Evolutionary conservation across 805 yeast genomes (phyloP), one percentile per base, ranked within the genome.

Genomic region (Candida yuanshanica): DNA sequence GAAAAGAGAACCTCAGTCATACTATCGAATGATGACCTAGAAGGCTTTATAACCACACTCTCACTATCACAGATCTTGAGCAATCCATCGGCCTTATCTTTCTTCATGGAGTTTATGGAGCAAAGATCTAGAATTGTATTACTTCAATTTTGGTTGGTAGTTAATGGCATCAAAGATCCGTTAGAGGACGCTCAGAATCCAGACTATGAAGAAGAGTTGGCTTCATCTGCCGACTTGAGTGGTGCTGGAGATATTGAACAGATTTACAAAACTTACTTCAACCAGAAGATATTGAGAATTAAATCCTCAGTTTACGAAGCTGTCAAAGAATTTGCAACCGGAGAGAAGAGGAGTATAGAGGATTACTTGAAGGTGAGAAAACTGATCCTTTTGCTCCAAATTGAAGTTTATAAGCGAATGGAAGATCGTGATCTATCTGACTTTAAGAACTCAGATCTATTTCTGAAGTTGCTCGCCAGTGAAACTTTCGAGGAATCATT

Each of bases 131-230:
- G 76, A 36, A 60, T 69, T 1, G 62, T 61, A 0, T 54, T 79
- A 22, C 53, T 87, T 4, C 80, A 79, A 34, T 79, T 77, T 45
- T 84, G 89, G 87, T 56, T 74, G 5, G 71, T 75, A 2, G 81
- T 87, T 3, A 83, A 86, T 45, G 68, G 74, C 0, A 70, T 86
- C 29, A 77, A 79, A 50, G 83, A 83, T 37, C 95, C 96, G 0
- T 59, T 89, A 14, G 83, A 74, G 43, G 65, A 65, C 47, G 59
- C 66, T 4, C 49, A 42, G n/a, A 49, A 52, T 23, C 60, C 59
- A 4, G 65, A 62, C 12, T 37, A 60, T 27, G 52, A 51, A 17
- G 54, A 47, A n/a, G 51, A 53, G 35, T 22, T 46, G 21, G 37
- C 54, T 50, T 29, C 55, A 5, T 63, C 67, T 2, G 51, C 66